These are phyloP conservation scores for Lipomyces orientalis DNA, from an alignment of 805 yeast genomes.

Conservation along the genomic window DNA sequence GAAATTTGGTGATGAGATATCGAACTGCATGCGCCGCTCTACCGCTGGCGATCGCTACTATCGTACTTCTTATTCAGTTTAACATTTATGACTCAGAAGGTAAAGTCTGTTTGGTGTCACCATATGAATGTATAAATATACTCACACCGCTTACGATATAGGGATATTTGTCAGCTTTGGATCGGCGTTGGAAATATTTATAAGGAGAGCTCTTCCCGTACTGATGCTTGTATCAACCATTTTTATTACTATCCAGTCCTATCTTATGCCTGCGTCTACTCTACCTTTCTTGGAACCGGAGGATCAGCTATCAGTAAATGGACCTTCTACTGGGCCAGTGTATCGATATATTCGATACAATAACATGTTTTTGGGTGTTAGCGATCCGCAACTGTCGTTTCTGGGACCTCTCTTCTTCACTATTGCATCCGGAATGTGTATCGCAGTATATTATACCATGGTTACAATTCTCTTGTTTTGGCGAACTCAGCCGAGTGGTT, in stretches of 20 bases:
- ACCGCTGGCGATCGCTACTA: conserved; percentile 64
- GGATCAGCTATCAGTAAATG: conserved; percentile 13
- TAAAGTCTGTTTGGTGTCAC: background rate
- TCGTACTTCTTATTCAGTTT: conserved; percentile 63
- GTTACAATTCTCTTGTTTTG: conserved; percentile 10
- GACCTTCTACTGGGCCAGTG: background rate
- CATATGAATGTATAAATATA: background rate
- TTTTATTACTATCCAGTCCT: conserved; percentile 43
- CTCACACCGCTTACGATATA: background rate
- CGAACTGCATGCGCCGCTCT: conserved; percentile 74
- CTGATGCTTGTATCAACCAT: conserved; percentile 40
- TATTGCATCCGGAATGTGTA: conserved; percentile 53
- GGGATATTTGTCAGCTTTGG: conserved; percentile 30
- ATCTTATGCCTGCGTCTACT: conserved; percentile 45
- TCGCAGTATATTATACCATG: conserved; percentile 37
- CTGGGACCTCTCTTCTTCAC: conserved; percentile 64
- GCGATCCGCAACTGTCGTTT: conserved; percentile 60
- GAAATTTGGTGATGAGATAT: conserved; percentile 73
- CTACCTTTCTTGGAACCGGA: conserved; percentile 49
- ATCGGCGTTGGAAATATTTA: conserved; percentile 41
- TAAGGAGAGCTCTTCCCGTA: conserved; percentile 42
- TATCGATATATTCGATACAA: conserved; percentile 50
- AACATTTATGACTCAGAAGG: conserved; percentile 46
- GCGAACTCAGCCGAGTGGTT: conserved; percentile 16
- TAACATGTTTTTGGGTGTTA: conserved; percentile 70